Percentiles rank a stretch among this genome's conserved stretches.
Conservation (phyloP, 192 early-diverging fungal genomes). For the Ramicandelaber brevisporus region DNA sequence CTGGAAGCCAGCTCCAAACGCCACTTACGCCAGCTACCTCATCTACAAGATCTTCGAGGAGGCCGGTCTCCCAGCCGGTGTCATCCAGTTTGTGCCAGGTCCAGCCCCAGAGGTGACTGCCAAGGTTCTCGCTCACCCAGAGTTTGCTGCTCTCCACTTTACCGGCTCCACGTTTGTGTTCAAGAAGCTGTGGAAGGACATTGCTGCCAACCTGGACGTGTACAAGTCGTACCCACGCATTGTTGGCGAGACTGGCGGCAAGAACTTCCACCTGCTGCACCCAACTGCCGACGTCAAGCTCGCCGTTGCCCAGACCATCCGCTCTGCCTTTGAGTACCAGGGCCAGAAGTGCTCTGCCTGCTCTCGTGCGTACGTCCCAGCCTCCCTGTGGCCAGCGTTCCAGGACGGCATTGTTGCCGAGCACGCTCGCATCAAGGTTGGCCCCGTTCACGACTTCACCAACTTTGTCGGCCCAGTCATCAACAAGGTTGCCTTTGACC, state of each 20-base stretch:
- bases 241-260: constrained; percentile 96
- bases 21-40: constrained; percentile 76
- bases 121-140: constrained; percentile 54
- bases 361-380: constrained; percentile 74
- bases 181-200: constrained; percentile 75
- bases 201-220: constrained; percentile 69
- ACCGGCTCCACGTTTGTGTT: constrained; percentile 87
- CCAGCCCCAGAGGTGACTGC: constrained; percentile 58
- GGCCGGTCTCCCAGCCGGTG: constrained; percentile 88
- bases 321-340: constrained; percentile 86
- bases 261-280: constrained; percentile 95
- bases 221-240: constrained; percentile 90
- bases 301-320: constrained; percentile 73
- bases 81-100: constrained; percentile 92
- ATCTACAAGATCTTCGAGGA: constrained; percentile 75
- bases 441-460: constrained; percentile 57
- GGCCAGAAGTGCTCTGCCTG: constrained; percentile 98
- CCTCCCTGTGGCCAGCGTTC: constrained; percentile 55
- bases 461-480: constrained; percentile 83
- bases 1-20: constrained; percentile 85
- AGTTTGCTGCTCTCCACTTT: constrained; percentile 93
- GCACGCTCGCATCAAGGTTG: constrained; percentile 54
- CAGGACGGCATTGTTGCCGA: constrained; percentile 30
- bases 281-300: constrained; percentile 37
- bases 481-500: constrained; percentile 76